Percentiles rank a stretch among this genome's conserved stretches.
Conservation (phyloP, 1,284 basidiomycete genomes). For the Malassezia dermatis region DNA sequence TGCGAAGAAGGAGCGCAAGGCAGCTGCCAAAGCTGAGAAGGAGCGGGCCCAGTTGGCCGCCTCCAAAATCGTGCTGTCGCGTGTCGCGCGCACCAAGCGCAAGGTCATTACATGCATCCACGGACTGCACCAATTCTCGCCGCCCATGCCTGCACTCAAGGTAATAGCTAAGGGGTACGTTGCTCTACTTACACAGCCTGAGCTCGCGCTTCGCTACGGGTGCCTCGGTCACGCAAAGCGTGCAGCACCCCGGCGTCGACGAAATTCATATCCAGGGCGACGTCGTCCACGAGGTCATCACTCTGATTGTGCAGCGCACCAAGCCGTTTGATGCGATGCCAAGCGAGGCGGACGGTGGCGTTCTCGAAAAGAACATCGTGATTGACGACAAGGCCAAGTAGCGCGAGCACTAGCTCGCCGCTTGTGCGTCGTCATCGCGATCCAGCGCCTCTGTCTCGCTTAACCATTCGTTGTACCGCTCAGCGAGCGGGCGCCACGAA, state of each 20-base stretch:
- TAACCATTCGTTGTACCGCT: background rate
- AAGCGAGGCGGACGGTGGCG: constrained; percentile 30
- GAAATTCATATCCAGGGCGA: constrained; percentile 47
- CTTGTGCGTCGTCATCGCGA: background rate
- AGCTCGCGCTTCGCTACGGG: constrained; percentile 43
- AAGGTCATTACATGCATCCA: constrained; percentile 42
- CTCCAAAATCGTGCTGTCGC: constrained; percentile 36
- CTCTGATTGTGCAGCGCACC: constrained; percentile 28
- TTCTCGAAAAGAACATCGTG: constrained; percentile 32
- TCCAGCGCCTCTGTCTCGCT: background rate
- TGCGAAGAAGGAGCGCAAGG: constrained; percentile 43
- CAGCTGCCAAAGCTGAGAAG: constrained; percentile 43
- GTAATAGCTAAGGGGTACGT: constrained; percentile 43
- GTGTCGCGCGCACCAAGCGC: constrained; percentile 41
- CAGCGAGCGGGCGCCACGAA: constrained; percentile 7
- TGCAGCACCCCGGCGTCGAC: constrained; percentile 38
- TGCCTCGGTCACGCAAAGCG: constrained; percentile 43
- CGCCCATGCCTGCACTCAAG: constrained; percentile 41
- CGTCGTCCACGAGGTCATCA: constrained; percentile 38
- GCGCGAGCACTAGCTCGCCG: background rate
- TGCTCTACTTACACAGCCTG: constrained; percentile 20
- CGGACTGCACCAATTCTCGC: constrained; percentile 42
- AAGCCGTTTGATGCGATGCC: constrained; percentile 44
- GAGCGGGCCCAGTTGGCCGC: constrained; percentile 32
- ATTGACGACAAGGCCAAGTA: constrained; percentile 43